These are phyloP conservation scores for Colletotrichum sp. DNA, from an alignment of 2,329 filamentous ascomycete genomes.

Conservation along the genomic window DNA sequence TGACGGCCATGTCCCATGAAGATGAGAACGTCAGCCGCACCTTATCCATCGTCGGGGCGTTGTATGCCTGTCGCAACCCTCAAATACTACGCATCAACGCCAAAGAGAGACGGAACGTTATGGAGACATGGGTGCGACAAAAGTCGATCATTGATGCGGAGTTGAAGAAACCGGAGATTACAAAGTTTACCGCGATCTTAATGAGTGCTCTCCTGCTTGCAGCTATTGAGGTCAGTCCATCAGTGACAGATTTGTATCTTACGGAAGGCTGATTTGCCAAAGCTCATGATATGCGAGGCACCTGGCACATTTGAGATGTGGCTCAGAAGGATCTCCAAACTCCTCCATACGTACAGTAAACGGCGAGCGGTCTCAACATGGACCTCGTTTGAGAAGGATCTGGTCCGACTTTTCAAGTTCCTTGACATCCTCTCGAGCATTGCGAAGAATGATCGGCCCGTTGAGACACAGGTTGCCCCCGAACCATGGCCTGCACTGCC, in stretches of 20 bases:
- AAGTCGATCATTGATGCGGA: not conserved
- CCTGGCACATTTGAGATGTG: not conserved
- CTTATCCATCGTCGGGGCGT: not conserved
- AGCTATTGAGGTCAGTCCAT: not conserved
- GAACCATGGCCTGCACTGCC: not conserved
- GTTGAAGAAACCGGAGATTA: not conserved
- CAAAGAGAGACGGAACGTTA: not conserved
- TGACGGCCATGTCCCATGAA: not conserved
- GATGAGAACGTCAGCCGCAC: not conserved
- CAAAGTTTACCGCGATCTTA: not conserved
- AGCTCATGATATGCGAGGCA: not conserved
- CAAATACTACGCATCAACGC: not conserved
- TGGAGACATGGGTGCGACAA: not conserved
- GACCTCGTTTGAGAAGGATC: not conserved
- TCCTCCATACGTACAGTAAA: not conserved
- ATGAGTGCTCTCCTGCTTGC: not conserved
- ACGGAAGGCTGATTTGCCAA: not conserved
- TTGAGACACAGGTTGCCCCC: not conserved
- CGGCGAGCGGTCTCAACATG: not conserved
- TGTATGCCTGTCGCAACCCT: not conserved
- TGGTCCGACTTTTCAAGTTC: not conserved
- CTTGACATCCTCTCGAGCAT: not conserved
- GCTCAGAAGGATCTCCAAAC: not conserved
- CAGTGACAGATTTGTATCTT: accelerated
- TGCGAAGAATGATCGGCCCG: not conserved